Evolutionary conservation across 2,329 filamentous ascomycete genomes (phyloP).

Genomic region (Colletotrichum liriopes): DNA sequence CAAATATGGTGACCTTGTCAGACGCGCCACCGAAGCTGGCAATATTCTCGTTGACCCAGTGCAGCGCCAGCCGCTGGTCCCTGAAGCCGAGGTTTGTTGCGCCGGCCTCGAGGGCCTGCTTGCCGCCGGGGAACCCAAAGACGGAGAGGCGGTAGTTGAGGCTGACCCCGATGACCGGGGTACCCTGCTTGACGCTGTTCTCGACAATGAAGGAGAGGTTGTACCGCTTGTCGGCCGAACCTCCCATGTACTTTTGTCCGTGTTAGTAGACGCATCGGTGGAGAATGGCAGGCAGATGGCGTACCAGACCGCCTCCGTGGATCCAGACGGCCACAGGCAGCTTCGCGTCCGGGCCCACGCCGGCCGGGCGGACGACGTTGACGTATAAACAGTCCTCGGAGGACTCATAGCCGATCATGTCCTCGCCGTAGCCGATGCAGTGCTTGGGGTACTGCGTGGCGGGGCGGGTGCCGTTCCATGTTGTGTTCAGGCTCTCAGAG

Average conservation of each 20-base stretch:
- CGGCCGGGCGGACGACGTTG: slow-evolving; percentile 72
- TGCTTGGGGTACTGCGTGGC: slow-evolving; percentile 62
- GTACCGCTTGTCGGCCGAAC: slow-evolving; percentile 64
- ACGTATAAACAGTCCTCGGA: slow-evolving; percentile 74
- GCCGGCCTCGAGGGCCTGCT: slow-evolving; percentile 57
- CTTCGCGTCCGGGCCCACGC: slow-evolving; percentile 54
- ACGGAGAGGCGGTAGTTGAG: slow-evolving; percentile 66
- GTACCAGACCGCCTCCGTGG: slow-evolving; percentile 58
- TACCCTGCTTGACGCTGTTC: slow-evolving; percentile 60
- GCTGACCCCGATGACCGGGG: slow-evolving; percentile 64
- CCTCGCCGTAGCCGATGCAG: slow-evolving; percentile 65
- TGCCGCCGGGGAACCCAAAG: slow-evolving; percentile 63
- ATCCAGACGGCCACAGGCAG: slow-evolving; percentile 74
- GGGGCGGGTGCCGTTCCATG: slow-evolving; percentile 58
- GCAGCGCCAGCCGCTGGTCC: slow-evolving; percentile 63
- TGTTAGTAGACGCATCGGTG: slow-evolving; percentile 9
- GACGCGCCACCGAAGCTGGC: slow-evolving; percentile 61
- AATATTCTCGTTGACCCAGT: slow-evolving; percentile 65
- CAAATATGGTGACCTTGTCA: slow-evolving; percentile 65
- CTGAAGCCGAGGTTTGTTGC: slow-evolving; percentile 65
- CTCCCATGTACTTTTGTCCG: slow-evolving; percentile 46
- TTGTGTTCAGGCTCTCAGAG: slow-evolving; percentile 63
- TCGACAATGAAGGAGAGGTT: slow-evolving; percentile 73
- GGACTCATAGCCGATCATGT: slow-evolving; percentile 44
- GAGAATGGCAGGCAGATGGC: not conserved